These are phyloP conservation scores for Rutstroemia sp. DNA, from an alignment of 2,329 filamentous ascomycete species.

Conservation along the genomic window DNA sequence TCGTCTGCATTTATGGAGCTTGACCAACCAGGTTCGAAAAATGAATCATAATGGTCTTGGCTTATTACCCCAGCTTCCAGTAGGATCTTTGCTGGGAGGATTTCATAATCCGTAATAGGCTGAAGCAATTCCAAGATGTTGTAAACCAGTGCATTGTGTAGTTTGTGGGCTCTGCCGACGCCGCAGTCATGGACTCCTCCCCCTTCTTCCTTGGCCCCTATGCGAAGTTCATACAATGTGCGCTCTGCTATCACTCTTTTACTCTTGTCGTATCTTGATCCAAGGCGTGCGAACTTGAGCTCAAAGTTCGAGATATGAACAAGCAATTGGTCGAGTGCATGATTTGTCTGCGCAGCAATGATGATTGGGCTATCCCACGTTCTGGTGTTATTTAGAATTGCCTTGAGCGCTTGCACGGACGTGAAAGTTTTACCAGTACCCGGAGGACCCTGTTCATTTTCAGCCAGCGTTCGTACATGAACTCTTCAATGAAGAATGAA, in stretches of 20 bases:
- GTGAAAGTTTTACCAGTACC: conserved; percentile 77
- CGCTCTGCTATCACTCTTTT: conserved; percentile 57
- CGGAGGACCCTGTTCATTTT: conserved; percentile 51
- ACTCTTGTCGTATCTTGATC: conserved; percentile 26
- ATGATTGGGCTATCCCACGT: conserved; percentile 60
- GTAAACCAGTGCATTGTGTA: neutral
- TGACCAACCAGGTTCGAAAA: conserved; percentile 40
- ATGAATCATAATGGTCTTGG: conserved; percentile 52
- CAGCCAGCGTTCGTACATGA: neutral
- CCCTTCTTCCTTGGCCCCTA: conserved; percentile 24
- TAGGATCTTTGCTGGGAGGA: conserved; percentile 50
- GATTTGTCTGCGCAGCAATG: conserved; percentile 81
- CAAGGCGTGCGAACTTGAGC: conserved; percentile 52
- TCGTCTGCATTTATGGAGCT: conserved; percentile 9
- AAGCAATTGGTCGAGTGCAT: conserved; percentile 79
- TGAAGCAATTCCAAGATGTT: neutral
- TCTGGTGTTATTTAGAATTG: conserved; percentile 53
- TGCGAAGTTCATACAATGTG: conserved; percentile 57
- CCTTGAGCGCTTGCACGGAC: conserved; percentile 62
- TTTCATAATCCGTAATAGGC: conserved; percentile 23
- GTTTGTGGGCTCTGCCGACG: neutral
- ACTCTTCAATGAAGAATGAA: neutral
- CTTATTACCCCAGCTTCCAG: conserved; percentile 50
- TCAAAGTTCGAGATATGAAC: conserved; percentile 41
- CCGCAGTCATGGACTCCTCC: neutral